phyloP scores from a whole-genome alignment of 2,329 filamentous ascomycete genomes.

The Fusarium verrucosum region DNA sequence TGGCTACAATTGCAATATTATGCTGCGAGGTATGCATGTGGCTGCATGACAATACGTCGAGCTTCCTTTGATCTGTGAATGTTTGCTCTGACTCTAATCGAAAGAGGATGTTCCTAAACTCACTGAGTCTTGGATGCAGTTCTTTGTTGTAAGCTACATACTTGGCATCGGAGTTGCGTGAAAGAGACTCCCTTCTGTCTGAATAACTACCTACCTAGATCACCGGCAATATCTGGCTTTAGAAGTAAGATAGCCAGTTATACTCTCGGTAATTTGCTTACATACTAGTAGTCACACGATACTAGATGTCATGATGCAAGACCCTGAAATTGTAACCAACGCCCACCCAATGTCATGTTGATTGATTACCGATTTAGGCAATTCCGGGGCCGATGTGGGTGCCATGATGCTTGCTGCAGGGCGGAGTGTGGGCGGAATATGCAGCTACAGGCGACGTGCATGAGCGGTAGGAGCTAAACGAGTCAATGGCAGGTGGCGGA shows the following conservation, averaged over 20 bases:
- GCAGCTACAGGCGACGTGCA: conserved; percentile 33
- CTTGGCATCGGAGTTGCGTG: conserved; percentile 10
- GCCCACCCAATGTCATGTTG: conserved; percentile 11
- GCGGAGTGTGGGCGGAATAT: conserved; percentile 36
- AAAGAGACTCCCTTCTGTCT: conserved; percentile 9
- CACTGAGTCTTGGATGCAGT: neutral
- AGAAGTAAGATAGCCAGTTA: neutral
- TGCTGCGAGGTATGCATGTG: neutral
- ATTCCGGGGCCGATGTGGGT: conserved; percentile 40
- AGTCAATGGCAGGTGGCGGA: conserved; percentile 40
- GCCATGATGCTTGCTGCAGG: conserved; percentile 32
- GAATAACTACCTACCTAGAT: neutral
- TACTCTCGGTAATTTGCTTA: neutral
- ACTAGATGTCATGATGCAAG: conserved; percentile 10
- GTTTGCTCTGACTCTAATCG: neutral
- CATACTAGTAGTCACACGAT: neutral
- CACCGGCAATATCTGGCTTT: neutral
- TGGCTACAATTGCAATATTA: neutral
- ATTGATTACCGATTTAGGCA: conserved; percentile 43
- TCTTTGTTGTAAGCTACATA: neutral
- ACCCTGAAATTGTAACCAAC: conserved; percentile 13
- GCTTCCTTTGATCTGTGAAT: neutral
- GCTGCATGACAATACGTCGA: neutral
- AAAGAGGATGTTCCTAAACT: neutral
- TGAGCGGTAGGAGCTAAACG: conserved; percentile 37